Percentiles rank a stretch among this genome's conserved stretches.
These are phyloP conservation scores for Trichosporon coremiiforme DNA, from an alignment of 1,284 basidiomycete genomes.

Conservation along the genomic window DNA sequence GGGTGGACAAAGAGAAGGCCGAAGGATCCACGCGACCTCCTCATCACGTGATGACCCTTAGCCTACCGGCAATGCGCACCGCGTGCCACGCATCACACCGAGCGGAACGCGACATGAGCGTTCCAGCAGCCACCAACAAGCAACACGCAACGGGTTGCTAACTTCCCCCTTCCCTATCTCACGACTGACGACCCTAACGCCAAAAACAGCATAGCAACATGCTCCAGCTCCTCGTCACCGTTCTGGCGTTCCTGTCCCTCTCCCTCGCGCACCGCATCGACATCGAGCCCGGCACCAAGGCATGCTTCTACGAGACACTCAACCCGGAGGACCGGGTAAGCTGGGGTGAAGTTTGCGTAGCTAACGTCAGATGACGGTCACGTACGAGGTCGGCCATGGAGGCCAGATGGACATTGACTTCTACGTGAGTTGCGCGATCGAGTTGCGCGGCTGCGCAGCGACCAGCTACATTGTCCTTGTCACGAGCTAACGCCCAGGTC, in stretches of 20 bases:
- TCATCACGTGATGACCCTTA: background rate
- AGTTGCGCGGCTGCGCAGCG: background rate
- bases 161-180: background rate
- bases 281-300: slow-evolving; percentile 74
- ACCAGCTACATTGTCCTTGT: background rate
- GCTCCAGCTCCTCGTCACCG: slow-evolving; percentile 25
- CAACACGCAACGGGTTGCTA: background rate
- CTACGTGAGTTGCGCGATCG: slow-evolving; percentile 64
- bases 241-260: slow-evolving; percentile 35
- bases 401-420: slow-evolving; percentile 98
- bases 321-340: slow-evolving; percentile 88
- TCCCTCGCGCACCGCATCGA: slow-evolving; percentile 60
- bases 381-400: slow-evolving; percentile 90
- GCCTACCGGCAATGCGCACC: background rate
- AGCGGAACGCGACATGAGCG: background rate
- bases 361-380: slow-evolving; percentile 86
- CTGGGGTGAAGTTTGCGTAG: background rate
- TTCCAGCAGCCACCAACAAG: background rate
- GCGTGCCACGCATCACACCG: slow-evolving; percentile 17
- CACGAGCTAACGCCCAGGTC: slow-evolving; percentile 61
- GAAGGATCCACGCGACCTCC: background rate
- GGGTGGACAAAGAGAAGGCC: too few species aligned
- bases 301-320: slow-evolving; percentile 98
- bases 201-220: slow-evolving; percentile 2
- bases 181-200: slow-evolving; percentile 20